Conservation (phyloP, 1,139 yeast genomes). For the Hemisphaericaspora subhashii region DNA sequence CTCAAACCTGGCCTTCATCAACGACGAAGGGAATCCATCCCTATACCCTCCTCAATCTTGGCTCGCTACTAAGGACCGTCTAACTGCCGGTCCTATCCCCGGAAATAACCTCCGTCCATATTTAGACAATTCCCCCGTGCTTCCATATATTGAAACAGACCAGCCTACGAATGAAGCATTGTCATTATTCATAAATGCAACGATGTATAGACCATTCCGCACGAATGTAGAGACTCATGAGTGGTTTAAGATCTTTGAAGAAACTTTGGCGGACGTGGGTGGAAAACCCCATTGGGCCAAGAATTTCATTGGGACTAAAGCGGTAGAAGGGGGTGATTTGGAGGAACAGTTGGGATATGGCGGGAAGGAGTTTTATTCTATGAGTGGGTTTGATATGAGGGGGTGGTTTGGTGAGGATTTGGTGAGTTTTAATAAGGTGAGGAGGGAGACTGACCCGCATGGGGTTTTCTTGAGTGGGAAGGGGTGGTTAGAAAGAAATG, state of each 20-base stretch:
- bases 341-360: constrained; percentile 40
- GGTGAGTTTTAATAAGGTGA: constrained; percentile 54
- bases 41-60: constrained; percentile 43
- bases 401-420: constrained; percentile 84
- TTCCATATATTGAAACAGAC: constrained; percentile 50
- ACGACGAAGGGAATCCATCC: constrained; percentile 47
- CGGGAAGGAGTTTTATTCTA: constrained; percentile 61
- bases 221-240: constrained; percentile 69
- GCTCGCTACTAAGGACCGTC: constrained; percentile 36
- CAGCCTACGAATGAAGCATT: constrained; percentile 64
- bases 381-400: constrained; percentile 77
- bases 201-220: constrained; percentile 91
- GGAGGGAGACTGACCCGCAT: constrained; percentile 73
- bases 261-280: constrained; percentile 69
- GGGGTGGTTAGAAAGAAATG: constrained; percentile 81
- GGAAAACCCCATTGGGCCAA: constrained; percentile 99
- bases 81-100: constrained; percentile 68
- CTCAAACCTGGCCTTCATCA: constrained; percentile 39
- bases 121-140: constrained; percentile 73
- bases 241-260: constrained; percentile 87
- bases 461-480: constrained; percentile 78
- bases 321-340: constrained; percentile 29
- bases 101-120: constrained; percentile 84
- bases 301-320: constrained; percentile 73
- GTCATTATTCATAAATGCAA: constrained; percentile 86